Conservation (phyloP, 164 flowering plant genomes). For the Tetrastigma voinierianum region DNA sequence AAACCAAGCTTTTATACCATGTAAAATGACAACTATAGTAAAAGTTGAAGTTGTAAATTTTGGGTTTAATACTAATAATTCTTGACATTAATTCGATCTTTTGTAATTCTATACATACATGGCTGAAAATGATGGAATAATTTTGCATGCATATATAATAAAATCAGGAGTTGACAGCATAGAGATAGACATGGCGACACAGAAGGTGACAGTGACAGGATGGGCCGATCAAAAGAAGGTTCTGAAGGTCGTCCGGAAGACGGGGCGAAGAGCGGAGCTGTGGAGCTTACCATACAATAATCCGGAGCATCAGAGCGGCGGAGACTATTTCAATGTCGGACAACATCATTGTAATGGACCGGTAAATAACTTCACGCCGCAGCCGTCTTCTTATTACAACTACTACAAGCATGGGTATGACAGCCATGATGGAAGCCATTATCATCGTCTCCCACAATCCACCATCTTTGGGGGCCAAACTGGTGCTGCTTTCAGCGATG, state of each 20-base stretch:
- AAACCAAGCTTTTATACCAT: too few species aligned
- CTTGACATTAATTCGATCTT: background rate
- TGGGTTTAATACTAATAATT: too few species aligned
- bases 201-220: conserved; percentile 81
- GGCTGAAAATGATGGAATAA: background rate
- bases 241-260: conserved; percentile 57
- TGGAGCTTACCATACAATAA: conserved; percentile 73
- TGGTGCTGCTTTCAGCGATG: conserved; percentile 63
- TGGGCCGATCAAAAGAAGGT: conserved; percentile 65
- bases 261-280: conserved; percentile 73
- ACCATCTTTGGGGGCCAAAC: conserved; percentile 36
- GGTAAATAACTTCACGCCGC: conserved; percentile 15
- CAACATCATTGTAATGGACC: conserved; percentile 38
- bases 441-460: conserved; percentile 35
- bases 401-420: conserved; percentile 71
- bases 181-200: conserved; percentile 68
- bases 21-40: too few species aligned
- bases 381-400: conserved; percentile 56
- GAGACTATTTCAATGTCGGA: conserved; percentile 18
- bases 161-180: conserved; percentile 58
- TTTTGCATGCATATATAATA: background rate
- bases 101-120: background rate
- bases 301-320: conserved; percentile 31
- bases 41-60: too few species aligned
- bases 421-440: conserved; percentile 35